phyloP scores from a whole-genome alignment of 257 asterid genomes.

The Cinchona pubescens region DNA sequence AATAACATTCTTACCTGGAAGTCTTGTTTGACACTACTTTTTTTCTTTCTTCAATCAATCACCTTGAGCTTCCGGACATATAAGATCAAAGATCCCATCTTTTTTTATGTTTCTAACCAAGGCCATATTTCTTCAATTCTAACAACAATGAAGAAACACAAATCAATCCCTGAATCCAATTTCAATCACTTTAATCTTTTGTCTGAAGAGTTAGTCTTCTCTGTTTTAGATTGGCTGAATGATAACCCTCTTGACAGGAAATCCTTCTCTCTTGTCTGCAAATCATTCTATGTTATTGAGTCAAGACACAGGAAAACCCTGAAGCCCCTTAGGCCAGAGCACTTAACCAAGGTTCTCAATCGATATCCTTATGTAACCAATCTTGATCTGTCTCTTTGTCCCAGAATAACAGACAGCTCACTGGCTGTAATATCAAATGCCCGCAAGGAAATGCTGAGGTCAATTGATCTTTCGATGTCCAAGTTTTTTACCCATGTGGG shows the following conservation, averaged over 20 bases:
- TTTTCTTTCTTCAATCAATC: neutral
- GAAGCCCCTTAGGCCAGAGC: conserved; percentile 66
- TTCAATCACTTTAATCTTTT: conserved; percentile 62
- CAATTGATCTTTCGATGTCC: conserved; percentile 73
- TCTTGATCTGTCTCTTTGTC: conserved; percentile 77
- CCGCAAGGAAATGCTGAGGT: conserved; percentile 48
- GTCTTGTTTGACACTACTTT: neutral
- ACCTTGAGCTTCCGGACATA: conserved; percentile 9
- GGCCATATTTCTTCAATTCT: conserved; percentile 12
- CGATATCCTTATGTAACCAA: conserved; percentile 48
- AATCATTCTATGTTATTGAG: conserved; percentile 57
- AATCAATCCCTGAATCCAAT: conserved; percentile 24
- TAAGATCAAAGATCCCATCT: conserved; percentile 28
- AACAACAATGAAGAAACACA: conserved; percentile 62
- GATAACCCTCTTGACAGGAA: conserved; percentile 72
- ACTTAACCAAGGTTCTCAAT: conserved; percentile 39
- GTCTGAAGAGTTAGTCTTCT: conserved; percentile 63
- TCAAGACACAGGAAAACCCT: conserved; percentile 58
- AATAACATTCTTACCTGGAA: too few species aligned
- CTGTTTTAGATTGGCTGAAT: conserved; percentile 57
- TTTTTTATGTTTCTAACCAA: neutral
- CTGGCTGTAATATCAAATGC: conserved; percentile 38
- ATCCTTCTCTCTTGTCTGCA: conserved; percentile 76
- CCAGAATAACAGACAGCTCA: conserved; percentile 54
- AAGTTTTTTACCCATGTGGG: conserved; percentile 58